Evolutionary conservation across 148 eudicot genomes (phyloP).

Genomic region (Chenopodium formosanum): DNA sequence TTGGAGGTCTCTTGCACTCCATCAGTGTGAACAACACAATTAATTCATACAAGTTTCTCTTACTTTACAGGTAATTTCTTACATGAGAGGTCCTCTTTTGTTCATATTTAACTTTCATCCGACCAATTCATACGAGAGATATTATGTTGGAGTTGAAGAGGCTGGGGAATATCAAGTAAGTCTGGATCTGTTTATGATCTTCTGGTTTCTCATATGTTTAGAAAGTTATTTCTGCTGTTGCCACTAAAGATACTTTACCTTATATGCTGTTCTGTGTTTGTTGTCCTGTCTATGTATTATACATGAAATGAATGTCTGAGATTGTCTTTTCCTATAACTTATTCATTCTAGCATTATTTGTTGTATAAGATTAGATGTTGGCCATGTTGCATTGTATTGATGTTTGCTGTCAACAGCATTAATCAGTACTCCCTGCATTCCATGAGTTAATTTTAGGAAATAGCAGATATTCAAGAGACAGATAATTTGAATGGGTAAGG

Average conservation of each 20-base stretch:
- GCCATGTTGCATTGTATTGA: neutral
- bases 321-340: neutral
- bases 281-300: neutral
- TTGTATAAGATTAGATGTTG: neutral
- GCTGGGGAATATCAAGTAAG: conserved; percentile 98
- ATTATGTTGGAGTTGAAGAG: conserved; percentile 84
- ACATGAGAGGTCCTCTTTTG: conserved; percentile 79
- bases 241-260: neutral
- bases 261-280: neutral
- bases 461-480: neutral
- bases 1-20: neutral
- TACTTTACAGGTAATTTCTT: conserved; percentile 73
- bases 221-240: neutral
- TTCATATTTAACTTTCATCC: conserved; percentile 91
- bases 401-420: neutral
- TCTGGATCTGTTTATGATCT: conserved; percentile 1
- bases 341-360: neutral
- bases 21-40: neutral
- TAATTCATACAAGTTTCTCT: neutral
- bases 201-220: conserved; percentile 1
- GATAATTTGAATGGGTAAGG: neutral
- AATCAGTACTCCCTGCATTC: neutral
- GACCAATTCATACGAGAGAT: conserved; percentile 61
- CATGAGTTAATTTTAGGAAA: neutral
- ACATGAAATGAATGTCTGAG: neutral